Conservation (phyloP, 192 early-diverging fungal genomes). For the Podila minutissima region DNA sequence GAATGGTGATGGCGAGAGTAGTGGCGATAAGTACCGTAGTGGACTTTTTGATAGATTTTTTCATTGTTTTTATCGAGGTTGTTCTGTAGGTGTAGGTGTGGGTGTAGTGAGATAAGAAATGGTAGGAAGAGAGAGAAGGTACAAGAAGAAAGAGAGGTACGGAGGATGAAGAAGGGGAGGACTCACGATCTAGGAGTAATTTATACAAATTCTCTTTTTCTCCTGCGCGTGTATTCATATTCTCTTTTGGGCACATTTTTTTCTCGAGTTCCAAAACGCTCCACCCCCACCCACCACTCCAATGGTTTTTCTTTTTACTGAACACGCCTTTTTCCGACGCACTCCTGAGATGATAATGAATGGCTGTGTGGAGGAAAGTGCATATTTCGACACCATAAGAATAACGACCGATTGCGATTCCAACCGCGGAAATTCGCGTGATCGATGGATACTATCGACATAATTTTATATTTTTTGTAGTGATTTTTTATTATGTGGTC, state of each 20-base stretch:
- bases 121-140: background rate
- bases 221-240: too few species aligned
- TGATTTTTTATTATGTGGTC: background rate
- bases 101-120: background rate
- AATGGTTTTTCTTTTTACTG: background rate
- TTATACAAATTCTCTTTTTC: background rate
- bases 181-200: background rate
- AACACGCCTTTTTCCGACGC: background rate
- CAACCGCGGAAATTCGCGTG: background rate
- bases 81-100: too few species aligned
- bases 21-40: conserved; percentile 3
- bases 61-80: background rate
- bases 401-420: conserved; percentile 11
- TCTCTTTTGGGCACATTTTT: background rate
- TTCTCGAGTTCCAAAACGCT: conserved; percentile 20
- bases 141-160: background rate
- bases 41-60: conserved; percentile 2
- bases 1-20: conserved; percentile 16
- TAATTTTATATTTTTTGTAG: background rate
- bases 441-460: background rate
- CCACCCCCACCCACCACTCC: background rate
- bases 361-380: too few species aligned
- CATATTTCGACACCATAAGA: too few species aligned
- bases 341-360: background rate
- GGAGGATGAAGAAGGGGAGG: background rate